Percentiles rank a stretch among this genome's conserved stretches.
phyloP scores from a whole-genome alignment of 2,329 filamentous ascomycete species.

The Diatrype stigma region DNA sequence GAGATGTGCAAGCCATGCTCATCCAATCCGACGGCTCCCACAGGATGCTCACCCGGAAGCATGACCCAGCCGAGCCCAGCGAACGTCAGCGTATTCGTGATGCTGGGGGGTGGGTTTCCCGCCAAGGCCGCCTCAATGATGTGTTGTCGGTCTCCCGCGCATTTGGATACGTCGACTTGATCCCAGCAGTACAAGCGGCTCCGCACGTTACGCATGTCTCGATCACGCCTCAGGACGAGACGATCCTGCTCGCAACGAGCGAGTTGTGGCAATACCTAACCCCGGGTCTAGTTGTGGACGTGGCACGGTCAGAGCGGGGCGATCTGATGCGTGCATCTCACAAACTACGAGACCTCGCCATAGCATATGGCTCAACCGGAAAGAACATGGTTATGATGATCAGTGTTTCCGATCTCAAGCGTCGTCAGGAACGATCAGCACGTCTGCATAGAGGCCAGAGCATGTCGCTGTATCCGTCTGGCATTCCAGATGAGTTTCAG shows the following conservation, averaged over 20 bases:
- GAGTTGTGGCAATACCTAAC: conserved; percentile 95
- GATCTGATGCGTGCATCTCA: conserved; percentile 95
- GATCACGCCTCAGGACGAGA: conserved; percentile 85
- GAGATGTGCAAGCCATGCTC: conserved; percentile 91
- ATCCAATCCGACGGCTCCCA: conserved; percentile 85
- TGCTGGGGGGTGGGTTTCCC: conserved; percentile 91
- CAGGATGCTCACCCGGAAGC: conserved; percentile 81
- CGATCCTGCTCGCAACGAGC: conserved; percentile 83
- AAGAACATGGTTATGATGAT: conserved; percentile 99
- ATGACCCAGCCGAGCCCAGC: conserved; percentile 81
- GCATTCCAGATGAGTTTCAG: conserved; percentile 67
- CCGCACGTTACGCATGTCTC: conserved; percentile 76
- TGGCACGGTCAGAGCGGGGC: conserved; percentile 77
- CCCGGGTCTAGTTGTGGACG: conserved; percentile 85
- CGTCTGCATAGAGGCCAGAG: conserved; percentile 71
- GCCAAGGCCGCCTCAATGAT: conserved; percentile 92
- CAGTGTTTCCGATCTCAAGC: conserved; percentile 85
- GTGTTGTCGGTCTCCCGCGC: conserved; percentile 85
- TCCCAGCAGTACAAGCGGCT: conserved; percentile 88
- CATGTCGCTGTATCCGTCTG: conserved; percentile 77
- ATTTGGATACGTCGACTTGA: conserved; percentile 90
- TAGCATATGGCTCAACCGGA: conserved; percentile 86
- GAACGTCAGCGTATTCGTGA: conserved; percentile 89
- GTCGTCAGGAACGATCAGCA: conserved; percentile 66
- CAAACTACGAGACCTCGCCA: conserved; percentile 89